Base-by-base conservation (phyloP, 1,139 yeast species). In the Hyphopichia buzzinii region DNA sequence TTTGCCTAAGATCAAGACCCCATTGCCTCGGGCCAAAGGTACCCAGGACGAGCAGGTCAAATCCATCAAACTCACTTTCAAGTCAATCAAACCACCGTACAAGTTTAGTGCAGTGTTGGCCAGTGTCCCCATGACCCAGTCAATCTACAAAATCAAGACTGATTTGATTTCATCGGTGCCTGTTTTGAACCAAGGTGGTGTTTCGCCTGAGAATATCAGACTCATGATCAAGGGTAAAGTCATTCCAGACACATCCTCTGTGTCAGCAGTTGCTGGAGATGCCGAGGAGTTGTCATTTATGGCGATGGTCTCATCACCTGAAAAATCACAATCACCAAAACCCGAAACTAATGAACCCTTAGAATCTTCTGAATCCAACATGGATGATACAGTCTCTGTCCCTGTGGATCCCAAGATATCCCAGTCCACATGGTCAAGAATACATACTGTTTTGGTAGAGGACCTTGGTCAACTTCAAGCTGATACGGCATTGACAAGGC, bases 31-130 rank as follows among this genome's bases (percentile, higher is more conserved):
- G 8, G 16, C 24, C 15, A 40, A 29, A 17, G 21, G 17, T 5
- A 23, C 13, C 3, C 30, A 32, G 4, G 37, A 33, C 6, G 31
- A 40, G 12, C 21, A 33, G 11, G 22, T 39, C 2, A 12, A 28
- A 4, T 39, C 29, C 2, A 33, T 39, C 4, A 36, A 37, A n/a
- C 30, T 46, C 10, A 41, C 51, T 13, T 57, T 70, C 48, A 69
- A 69, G 48, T 67, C 74, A 17, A 68, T 71, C 36, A 67, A 64
- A 39, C 75, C 76, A 1, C 77, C 77, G 1, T 64, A 47, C 52
- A 68, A 64, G 47, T 69, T 71, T 47, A 49, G 52, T 17, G 42
- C 57, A 3, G 59, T 46, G 31, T 48, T 69, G 40, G 40, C 39
- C 2, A 44, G 41, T 29, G 54, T 66, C 4, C 42, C 62, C 0